phyloP scores from a whole-genome alignment of 2,329 filamentous ascomycete species.

The Neofusicoccum cordaticola region DNA sequence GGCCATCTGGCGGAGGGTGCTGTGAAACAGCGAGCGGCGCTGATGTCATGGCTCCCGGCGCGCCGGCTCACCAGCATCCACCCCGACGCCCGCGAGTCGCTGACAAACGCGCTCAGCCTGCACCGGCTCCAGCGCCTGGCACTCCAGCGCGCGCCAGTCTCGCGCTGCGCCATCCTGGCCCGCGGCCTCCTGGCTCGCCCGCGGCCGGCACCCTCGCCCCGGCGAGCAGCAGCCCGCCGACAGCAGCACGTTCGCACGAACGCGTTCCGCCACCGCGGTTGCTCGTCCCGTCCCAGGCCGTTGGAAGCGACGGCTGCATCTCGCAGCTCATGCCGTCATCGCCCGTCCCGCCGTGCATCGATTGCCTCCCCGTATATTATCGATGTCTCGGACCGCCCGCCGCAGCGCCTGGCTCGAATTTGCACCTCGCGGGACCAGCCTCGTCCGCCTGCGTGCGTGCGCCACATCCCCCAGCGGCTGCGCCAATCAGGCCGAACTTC shows the following conservation, averaged over 20 bases:
- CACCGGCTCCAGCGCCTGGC: too few relatives aligned
- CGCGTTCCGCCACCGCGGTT: background rate
- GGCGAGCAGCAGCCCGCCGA: background rate
- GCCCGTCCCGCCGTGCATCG: background rate
- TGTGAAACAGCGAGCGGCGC: too few relatives aligned
- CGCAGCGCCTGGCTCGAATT: background rate
- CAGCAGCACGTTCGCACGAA: background rate
- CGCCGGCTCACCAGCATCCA: background rate
- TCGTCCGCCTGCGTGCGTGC: background rate
- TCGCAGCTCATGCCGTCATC: conserved; percentile 6
- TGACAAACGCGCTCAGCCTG: background rate
- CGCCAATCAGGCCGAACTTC: background rate
- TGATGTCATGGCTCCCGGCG: background rate
- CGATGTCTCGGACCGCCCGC: background rate
- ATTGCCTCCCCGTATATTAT: background rate
- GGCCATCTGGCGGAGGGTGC: too few relatives aligned
- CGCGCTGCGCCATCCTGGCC: too few relatives aligned
- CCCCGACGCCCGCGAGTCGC: background rate
- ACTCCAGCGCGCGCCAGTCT: too few relatives aligned
- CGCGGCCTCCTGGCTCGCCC: too few relatives aligned
- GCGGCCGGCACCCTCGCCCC: background rate
- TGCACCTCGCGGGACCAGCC: background rate
- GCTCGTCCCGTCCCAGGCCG: conserved; percentile 4
- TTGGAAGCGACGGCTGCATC: background rate
- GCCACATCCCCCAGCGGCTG: background rate